These are phyloP conservation scores for Epichloe sylvatica DNA, from an alignment of 2,329 filamentous ascomycete genomes.

Conservation along the genomic window DNA sequence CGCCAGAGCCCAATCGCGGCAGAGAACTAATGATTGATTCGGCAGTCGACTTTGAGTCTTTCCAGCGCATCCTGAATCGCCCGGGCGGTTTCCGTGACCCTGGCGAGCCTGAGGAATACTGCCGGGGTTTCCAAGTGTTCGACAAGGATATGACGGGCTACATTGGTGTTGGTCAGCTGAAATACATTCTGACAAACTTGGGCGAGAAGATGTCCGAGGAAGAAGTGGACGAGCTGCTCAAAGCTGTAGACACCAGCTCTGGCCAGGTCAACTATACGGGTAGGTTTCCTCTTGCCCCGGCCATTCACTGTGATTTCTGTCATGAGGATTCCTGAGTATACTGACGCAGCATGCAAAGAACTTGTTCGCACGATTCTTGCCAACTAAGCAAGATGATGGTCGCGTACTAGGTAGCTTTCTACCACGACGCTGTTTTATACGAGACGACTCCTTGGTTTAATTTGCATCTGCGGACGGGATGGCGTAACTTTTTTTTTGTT, in stretches of 20 bases:
- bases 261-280: slow-evolving; percentile 97
- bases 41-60: slow-evolving; percentile 92
- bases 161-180: slow-evolving; percentile 92
- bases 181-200: slow-evolving; percentile 94
- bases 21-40: neutral
- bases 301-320: neutral
- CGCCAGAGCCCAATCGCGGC: neutral
- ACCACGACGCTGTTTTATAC: neutral
- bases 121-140: slow-evolving; percentile 96
- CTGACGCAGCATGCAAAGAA: slow-evolving; percentile 33
- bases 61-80: slow-evolving; percentile 91
- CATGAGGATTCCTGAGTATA: slow-evolving; percentile 3
- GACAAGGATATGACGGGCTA: slow-evolving; percentile 98
- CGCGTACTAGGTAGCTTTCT: neutral
- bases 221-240: slow-evolving; percentile 96
- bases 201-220: slow-evolving; percentile 99
- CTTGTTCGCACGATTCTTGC: slow-evolving; percentile 77
- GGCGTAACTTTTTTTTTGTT: slow-evolving; percentile 1
- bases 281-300: slow-evolving; percentile 23
- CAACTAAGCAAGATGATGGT: slow-evolving; percentile 41
- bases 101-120: slow-evolving; percentile 95
- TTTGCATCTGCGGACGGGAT: slow-evolving; percentile 4
- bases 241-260: slow-evolving; percentile 90
- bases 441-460: slow-evolving; percentile 8
- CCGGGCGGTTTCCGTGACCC: slow-evolving; percentile 97